Evolutionary conservation across 768 basidiomycete species (phyloP), one percentile per base, ranked within the genome.

Genomic region (Lepiota venenata): DNA sequence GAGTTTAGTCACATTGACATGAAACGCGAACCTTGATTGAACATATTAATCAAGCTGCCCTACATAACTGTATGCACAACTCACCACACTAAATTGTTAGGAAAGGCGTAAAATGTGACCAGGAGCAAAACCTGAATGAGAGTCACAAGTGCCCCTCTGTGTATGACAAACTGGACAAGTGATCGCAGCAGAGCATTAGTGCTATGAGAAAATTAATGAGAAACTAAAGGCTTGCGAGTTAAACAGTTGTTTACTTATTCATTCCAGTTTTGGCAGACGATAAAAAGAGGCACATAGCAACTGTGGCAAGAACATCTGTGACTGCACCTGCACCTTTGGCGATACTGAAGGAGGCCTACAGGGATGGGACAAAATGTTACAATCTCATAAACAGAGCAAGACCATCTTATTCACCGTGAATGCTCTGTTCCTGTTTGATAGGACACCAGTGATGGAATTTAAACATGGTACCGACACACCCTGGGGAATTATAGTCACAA

Each of bases 1-100:
- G 7, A 79, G 64, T 42, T 74, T 77, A 4, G 76, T 78, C 10
- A 77, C 73, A 53, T 76, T 77, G 52, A 77, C 66, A 55, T 79
- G 76, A 55, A 79, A 70, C 1, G 76, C 73, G 43, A 79, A 62
- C 77, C 77, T 78, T 32, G 32, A 9, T 32, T 32, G 6, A 2
- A 8, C 32, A 32, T 8, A 5, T 25, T 5, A 25, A 25, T 25
- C 5, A 2, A 25, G 25, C 25, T 5, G 25, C 21, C 4, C 15
- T 2, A 2, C 12, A 35, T 15, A n/a, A 14, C 47, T 16, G 9
- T 2, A 32, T 32, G 32, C 3, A 8, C 4, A 11, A 43, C 46
- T 22, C 56, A 77, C 75, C 77, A 78, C 51, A 71, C 73, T 9
- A 76, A 51, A 16, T 67, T 63, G 1, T 43, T 52, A n/a, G 74